Percentiles rank a stretch among this genome's conserved stretches.
phyloP scores from a whole-genome alignment of 1,139 yeast genomes.

The Candida sp. region DNA sequence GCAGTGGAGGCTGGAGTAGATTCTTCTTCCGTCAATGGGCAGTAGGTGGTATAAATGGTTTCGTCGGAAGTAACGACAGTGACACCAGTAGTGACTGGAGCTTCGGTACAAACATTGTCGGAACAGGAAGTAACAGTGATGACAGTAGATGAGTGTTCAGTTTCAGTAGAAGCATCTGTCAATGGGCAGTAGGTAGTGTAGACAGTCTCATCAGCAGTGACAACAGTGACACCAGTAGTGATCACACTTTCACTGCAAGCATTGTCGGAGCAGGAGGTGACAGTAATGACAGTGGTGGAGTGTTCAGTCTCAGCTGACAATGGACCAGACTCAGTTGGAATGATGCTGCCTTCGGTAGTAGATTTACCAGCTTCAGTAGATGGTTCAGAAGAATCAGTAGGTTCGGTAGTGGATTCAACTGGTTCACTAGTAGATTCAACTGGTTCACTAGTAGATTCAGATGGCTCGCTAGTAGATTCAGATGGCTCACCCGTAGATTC shows the following conservation, averaged over 20 bases:
- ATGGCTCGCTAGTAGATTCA: no score
- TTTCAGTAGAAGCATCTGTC: background rate
- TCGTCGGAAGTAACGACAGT: background rate
- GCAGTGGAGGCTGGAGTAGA: conserved; percentile 2
- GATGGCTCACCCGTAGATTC: no score
- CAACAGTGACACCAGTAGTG: no score
- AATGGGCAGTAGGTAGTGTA: background rate
- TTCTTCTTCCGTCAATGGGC: background rate
- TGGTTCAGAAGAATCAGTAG: no score
- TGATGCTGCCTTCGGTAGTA: conserved; percentile 7
- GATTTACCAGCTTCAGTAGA: no score
- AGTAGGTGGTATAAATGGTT: no score
- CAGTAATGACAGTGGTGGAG: no score
- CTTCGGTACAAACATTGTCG: background rate
- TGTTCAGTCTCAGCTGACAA: background rate
- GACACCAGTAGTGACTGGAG: background rate
- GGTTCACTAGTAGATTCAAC: no score
- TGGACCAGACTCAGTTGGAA: conserved; percentile 11
- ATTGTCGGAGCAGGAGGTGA: conserved; percentile 12
- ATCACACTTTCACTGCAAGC: background rate
- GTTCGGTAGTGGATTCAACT: no score
- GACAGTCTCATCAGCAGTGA: background rate
- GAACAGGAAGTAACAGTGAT: background rate
- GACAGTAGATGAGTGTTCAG: background rate
- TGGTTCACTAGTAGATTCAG: no score